These are phyloP conservation scores for Cyberlindnera maritima DNA, from an alignment of 805 yeast genomes.

Conservation along the genomic window DNA sequence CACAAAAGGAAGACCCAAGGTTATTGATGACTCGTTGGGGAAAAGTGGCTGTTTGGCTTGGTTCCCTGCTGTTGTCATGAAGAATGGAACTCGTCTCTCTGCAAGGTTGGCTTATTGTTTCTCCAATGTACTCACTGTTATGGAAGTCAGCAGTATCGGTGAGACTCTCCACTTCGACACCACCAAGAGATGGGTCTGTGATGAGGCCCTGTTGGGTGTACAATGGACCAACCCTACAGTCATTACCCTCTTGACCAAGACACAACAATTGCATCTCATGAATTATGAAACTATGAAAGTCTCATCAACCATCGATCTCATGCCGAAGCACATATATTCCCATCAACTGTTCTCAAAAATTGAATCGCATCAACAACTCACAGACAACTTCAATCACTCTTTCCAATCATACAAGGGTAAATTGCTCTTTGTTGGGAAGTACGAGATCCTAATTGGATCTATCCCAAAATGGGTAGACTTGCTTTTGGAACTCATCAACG, in stretches of 20 bases:
- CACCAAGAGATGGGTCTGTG: slow-evolving; percentile 40
- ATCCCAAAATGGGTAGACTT: slow-evolving; percentile 63
- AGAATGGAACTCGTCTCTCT: slow-evolving; percentile 25
- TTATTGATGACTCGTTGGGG: slow-evolving; percentile 28
- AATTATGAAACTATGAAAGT: slow-evolving; percentile 39
- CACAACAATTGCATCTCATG: slow-evolving; percentile 44
- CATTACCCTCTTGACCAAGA: slow-evolving; percentile 40
- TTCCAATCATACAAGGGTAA: slow-evolving; percentile 41
- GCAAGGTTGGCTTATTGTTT: slow-evolving; percentile 67
- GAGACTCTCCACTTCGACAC: slow-evolving; percentile 36
- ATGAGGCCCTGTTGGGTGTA: slow-evolving; percentile 49
- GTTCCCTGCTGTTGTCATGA: slow-evolving; percentile 51
- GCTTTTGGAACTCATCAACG: slow-evolving; percentile 54
- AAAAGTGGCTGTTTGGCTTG: slow-evolving; percentile 52
- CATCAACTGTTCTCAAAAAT: slow-evolving; percentile 29
- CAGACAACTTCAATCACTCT: slow-evolving; percentile 23
- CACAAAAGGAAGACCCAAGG: slow-evolving; percentile 48
- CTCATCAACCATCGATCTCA: slow-evolving; percentile 18
- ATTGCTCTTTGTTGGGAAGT: slow-evolving; percentile 50
- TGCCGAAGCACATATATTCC: slow-evolving; percentile 34
- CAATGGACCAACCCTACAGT: slow-evolving; percentile 53
- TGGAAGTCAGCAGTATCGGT: slow-evolving; percentile 43
- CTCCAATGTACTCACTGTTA: slow-evolving; percentile 55
- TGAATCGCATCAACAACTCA: slow-evolving; percentile 11
- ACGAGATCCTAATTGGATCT: slow-evolving; percentile 55